phyloP scores from a whole-genome alignment of 371 early-diverging fungal genomes.

The Scutellospora calospora region DNA sequence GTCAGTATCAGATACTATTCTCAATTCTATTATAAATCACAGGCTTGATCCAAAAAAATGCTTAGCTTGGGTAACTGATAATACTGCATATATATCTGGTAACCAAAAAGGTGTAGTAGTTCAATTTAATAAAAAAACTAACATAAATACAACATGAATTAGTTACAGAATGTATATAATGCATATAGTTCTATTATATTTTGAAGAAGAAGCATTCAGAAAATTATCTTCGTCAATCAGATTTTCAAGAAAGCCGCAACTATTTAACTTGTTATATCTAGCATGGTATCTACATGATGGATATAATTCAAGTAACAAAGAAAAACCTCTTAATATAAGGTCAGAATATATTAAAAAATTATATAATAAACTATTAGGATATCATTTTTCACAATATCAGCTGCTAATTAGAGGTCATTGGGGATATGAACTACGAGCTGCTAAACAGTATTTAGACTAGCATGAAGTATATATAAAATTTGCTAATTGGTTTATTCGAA shows the following conservation, averaged over 20 bases:
- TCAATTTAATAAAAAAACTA: neutral
- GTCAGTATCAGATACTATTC: no score
- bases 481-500: neutral
- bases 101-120: neutral
- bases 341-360: neutral
- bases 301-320: constrained; percentile 14
- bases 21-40: no score
- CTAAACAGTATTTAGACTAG: neutral
- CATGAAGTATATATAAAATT: neutral
- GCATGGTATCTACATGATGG: neutral
- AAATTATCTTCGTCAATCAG: neutral
- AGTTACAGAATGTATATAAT: neutral
- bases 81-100: constrained; percentile 3
- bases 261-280: neutral
- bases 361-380: neutral
- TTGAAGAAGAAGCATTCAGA: neutral
- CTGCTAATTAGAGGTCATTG: neutral
- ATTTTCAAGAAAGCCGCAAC: neutral
- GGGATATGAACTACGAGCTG: neutral
- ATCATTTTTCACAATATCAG: constrained; percentile 10
- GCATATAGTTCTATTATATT: neutral
- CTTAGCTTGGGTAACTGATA: neutral
- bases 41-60: neutral
- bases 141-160: neutral
- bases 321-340: neutral